Evolutionary conservation across 2,329 filamentous ascomycete species (phyloP), one percentile per base, ranked within the genome.

Genomic region (Stagonosporopsis cucurbitacearum): DNA sequence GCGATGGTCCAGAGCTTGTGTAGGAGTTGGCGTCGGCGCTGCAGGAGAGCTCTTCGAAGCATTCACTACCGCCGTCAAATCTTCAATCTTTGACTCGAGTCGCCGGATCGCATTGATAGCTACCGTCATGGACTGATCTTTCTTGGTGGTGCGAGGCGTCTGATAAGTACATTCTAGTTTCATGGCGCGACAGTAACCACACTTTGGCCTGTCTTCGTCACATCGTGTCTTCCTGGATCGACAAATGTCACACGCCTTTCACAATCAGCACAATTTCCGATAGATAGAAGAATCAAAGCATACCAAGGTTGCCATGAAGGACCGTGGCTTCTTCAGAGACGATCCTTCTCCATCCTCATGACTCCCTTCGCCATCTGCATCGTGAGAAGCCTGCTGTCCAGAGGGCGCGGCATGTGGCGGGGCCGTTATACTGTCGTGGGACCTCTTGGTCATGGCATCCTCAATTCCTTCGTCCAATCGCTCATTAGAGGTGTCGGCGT

Each of bases 71-170:
- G 60, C 72, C 46, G 80, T 79, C 13, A 82, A 67, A 48, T 78
- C 75, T 61, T 84, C 81, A 35, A 84, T 73, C 63, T 84, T 84
- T 4, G 77, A 75, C 65, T 84, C 82, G 17, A 84, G 74, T 12
- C 82, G 76, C 67, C 81, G 77, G 22, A 84, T 77, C 11, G 81
- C 81, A 62, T 82, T 83, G 68, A 84, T 83, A 26, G 83, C 82
- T 66, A 83, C 78, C 23, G 79, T 77, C 65, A 84, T 78, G 3
- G 82, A 83, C 50, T 82, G 80, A 54, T 84, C 82, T 48, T 81
- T 82, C 60, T 83, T 83, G 33, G 81, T 83, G 12, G 79, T 75
- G 62, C 82, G 82, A 54, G 81, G 79, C 63, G 82, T 79, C 57
- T 81, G 80, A 63, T 83, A 84, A 39, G 77, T 76, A 67, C 82